Base-by-base conservation (phyloP, 768 basidiomycete genomes). In the Ephemerocybe angulata region DNA sequence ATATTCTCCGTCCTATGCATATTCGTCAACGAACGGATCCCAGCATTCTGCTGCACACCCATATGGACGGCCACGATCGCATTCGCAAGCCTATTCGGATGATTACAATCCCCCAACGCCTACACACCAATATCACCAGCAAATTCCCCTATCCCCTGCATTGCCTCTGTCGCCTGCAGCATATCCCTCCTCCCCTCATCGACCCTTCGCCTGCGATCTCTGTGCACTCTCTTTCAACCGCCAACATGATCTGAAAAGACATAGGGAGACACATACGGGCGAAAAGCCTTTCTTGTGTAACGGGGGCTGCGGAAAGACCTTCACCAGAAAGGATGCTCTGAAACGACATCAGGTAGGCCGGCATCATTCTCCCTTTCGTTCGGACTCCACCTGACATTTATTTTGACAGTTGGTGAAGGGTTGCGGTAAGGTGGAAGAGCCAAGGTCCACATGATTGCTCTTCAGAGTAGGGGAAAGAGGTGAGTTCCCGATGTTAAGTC, bases 231-330 rank as follows among this genome's bases (percentile, higher is more conserved):
- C 89, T 21, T 93, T 93, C 74, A 90, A 90, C 65, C 82, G 90
- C 41, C 87, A 89, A 66, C 90, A 93, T 65, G 90, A 93, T 67
- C 68, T 92, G 65, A 91, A 91, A 66, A 81, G 90, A 31, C 90
- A 93, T 70, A 77, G 86, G 59, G 88, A 91, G 62, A 91, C 88
- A 24, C 90, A 91, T 70, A 87, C 87, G 4, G 89, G 89, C 33
- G 89, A 91, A 69, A 91, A 90, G 67, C 89, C 90, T 8, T 92
- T 84, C 71, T 69, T 83, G 17, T 92, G 90, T 69, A 90, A 90
- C 61, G 88, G 87, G 12, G 87, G 86, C 41, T 92, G 90, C 56
- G 88, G 88, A 46, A 91, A 91, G 76, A 90, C 89, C 2, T 92
- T 91, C 65, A 92, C 89, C 47, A 80, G 90, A 60, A 90, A 91